Conservation (phyloP, 2,329 filamentous ascomycete genomes). For the Cladosporium sp. region DNA sequence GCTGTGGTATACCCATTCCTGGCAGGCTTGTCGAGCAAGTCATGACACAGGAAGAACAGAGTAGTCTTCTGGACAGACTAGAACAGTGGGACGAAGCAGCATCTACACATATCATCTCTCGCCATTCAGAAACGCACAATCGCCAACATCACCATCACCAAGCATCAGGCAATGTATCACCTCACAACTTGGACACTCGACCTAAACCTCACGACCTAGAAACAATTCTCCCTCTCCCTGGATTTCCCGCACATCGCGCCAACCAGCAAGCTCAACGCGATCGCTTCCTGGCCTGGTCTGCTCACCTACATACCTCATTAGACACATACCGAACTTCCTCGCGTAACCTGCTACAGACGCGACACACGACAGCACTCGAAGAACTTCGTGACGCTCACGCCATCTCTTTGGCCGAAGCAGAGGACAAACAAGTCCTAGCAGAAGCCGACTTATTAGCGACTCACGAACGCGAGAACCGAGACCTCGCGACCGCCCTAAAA, state of each 20-base stretch:
- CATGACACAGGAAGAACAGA: slow-evolving; percentile 41
- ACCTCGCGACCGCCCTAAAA: slow-evolving; percentile 47
- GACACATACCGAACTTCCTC: slow-evolving; percentile 24
- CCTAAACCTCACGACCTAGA: slow-evolving; percentile 26
- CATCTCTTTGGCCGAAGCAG: slow-evolving; percentile 42
- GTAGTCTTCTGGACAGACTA: slow-evolving; percentile 35
- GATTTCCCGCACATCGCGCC: slow-evolving; percentile 29
- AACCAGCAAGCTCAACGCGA: slow-evolving; percentile 34
- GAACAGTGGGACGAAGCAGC: slow-evolving; percentile 35
- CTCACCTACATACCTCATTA: slow-evolving; percentile 27
- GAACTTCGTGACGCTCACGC: slow-evolving; percentile 39
- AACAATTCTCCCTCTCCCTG: slow-evolving; percentile 27
- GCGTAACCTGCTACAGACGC: slow-evolving; percentile 22
- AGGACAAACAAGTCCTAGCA: slow-evolving; percentile 46
- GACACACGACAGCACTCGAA: slow-evolving; percentile 28
- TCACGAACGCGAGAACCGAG: slow-evolving; percentile 45
- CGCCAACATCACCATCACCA: not conserved
- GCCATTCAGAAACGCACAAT: not conserved
- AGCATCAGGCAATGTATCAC: slow-evolving; percentile 7
- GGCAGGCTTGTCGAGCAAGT: slow-evolving; percentile 41
- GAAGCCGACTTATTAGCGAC: slow-evolving; percentile 44
- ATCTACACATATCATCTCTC: slow-evolving; percentile 15
- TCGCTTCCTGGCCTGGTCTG: slow-evolving; percentile 32
- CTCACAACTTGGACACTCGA: slow-evolving; percentile 13
- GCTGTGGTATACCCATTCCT: slow-evolving; percentile 44